Evolutionary conservation across 2,329 filamentous ascomycete species (phyloP), one percentile per base, ranked within the genome.

Genomic region (Teratosphaeria epicoccoides): DNA sequence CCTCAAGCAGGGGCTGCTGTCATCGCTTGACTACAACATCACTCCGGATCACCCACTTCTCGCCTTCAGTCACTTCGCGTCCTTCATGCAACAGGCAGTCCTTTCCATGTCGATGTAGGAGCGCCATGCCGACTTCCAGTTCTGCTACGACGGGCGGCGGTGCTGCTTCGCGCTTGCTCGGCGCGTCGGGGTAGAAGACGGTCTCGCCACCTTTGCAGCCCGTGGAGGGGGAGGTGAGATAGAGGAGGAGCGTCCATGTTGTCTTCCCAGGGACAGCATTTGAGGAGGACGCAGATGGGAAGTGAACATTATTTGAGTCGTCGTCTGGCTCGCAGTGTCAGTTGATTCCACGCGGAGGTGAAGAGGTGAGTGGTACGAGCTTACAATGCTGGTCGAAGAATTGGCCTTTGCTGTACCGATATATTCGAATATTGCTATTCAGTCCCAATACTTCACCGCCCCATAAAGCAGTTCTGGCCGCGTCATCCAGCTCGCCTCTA

Each of bases 301-400:
- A 71, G 0, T 71, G 76, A 24, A 96, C 69, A 50, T 79, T 76
- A 65, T 95, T 95, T 49, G 81, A 87, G 63, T 96, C 90, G 68
- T 97, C 91, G 63, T 95, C 88, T 93, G 62, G 4, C 14, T 24
- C 5, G 3, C 47, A 3, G 43, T 56, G 24, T 49, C n/a, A 47
- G 28, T 12, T 26, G 12, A n/a, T n/a, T n/a, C n/a, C 10, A 9
- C n/a, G 46, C 3, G 7, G 9, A 2, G 10, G 40, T 45, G 40
- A 25, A 28, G 23, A 46, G 6, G 24, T 17, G 26, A 9, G 26
- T 12, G 24, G 48, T 43, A 12, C 17, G n/a, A 17, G 78, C 84
- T 62, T 78, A 91, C 88, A 96, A 67, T 96, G 91, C 61, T 87
- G 84, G 64, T 89, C 89, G 66, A 96, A 96, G 67, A 90, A 95